Base-by-base conservation (phyloP, 2,329 filamentous ascomycete species). In the Fusarium nisikadoi region DNA sequence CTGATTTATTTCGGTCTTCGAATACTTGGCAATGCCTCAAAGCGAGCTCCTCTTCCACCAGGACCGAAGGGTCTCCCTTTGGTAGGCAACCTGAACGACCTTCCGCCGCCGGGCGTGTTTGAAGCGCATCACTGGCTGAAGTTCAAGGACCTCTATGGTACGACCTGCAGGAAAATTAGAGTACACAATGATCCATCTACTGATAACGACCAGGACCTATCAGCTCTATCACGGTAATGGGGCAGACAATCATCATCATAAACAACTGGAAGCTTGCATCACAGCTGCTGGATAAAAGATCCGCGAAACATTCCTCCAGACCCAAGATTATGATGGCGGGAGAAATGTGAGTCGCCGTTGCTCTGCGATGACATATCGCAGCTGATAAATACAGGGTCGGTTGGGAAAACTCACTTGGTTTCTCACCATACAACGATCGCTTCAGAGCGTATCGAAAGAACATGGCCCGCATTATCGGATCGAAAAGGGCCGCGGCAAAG, bases 401-500 rank as follows among this genome's bases (percentile, higher is more conserved):
- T 9, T 75, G 63, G 81, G 80, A 80, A 12, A 73, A 83, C 23
- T 66, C 79, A 1, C 67, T 84, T 5, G 78, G 78, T 5, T 62
- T 83, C 23, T 74, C 77, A 27, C 76, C 76, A 17, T 83, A 85
- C 56, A 80, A 81, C 14, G 76, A 80, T 19, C 79, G 75, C 10
- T 82, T 83, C 25, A 80, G 79, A 33, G 77, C 77, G 6, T 81
- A 85, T 50, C 84, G 87, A 16, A 88, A 84, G 73, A 80, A 83
- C 14, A 80, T 85, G 43, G 78, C 80, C 31, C 79, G 81, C n/a
- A 78, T 84, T 17, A 77, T 88, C 10, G 86, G 86, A 1, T 83
- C 84, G 1, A 83, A 83, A 39, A 61, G 71, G 0, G 71, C 79
- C 0, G 80, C 83, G 2, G 65, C 81, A 2, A 80, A 82, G 25